Percentiles rank a stretch among this genome's conserved stretches.
Conservation (phyloP, 305 asterid species). For the Fraxinus velutina region DNA sequence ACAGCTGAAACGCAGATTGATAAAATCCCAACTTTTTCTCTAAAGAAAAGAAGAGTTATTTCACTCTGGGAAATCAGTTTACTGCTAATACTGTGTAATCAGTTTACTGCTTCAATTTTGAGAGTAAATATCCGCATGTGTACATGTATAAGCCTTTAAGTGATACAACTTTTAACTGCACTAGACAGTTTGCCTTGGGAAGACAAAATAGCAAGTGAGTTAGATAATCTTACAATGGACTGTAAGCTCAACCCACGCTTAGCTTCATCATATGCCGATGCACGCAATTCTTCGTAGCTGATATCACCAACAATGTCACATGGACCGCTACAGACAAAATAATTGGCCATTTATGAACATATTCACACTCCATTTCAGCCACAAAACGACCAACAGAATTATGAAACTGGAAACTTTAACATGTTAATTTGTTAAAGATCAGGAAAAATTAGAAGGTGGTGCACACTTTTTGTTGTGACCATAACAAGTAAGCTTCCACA, state of each 20-base stretch:
- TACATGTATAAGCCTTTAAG: not conserved
- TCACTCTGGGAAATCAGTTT: not conserved
- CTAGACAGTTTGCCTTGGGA: not conserved
- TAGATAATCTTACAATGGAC: slow-evolving; percentile 61
- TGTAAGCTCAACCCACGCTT: slow-evolving; percentile 62
- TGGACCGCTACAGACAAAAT: slow-evolving; percentile 58
- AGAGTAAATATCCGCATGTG: not conserved
- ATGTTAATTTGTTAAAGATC: not conserved
- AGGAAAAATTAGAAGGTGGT: not conserved
- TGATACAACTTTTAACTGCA: slow-evolving; percentile 4
- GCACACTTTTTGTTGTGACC: slow-evolving; percentile 71
- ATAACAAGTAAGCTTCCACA: slow-evolving; percentile 87
- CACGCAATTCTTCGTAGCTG: slow-evolving; percentile 90
- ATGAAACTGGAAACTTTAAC: slow-evolving; percentile 11
- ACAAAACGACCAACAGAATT: not conserved
- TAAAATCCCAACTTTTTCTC: not conserved
- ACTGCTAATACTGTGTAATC: not conserved
- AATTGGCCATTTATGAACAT: not conserved
- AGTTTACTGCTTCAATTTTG: not conserved
- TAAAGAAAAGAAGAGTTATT: not conserved
- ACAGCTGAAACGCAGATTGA: not conserved
- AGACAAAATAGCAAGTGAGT: slow-evolving; percentile 17
- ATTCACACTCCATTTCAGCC: slow-evolving; percentile 5
- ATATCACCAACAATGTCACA: slow-evolving; percentile 84
- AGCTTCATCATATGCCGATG: slow-evolving; percentile 78